Conservation (phyloP, 768 basidiomycete species). For the Psilocybe cyanescens region DNA sequence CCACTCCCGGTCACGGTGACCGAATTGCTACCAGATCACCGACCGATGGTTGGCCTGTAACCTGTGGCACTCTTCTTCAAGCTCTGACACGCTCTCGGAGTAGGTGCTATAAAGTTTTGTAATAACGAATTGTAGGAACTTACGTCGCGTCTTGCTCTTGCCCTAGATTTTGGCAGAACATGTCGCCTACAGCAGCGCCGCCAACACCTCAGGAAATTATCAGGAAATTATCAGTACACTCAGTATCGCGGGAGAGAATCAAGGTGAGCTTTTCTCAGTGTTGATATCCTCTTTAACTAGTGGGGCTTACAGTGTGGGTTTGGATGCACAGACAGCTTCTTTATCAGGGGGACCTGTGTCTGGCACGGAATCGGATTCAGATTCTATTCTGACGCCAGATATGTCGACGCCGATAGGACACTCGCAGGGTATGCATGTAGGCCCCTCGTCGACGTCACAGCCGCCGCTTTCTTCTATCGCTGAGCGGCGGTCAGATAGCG, state of each 20-base stretch:
- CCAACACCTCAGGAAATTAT: slow-evolving; percentile 88
- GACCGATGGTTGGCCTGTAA: background rate
- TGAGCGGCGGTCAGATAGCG: slow-evolving; percentile 70
- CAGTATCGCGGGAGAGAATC: slow-evolving; percentile 47
- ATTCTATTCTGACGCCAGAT: slow-evolving; percentile 68
- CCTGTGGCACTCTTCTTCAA: background rate
- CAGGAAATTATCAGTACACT: slow-evolving; percentile 81
- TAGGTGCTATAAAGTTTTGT: background rate
- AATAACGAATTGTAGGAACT: background rate
- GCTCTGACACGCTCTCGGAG: background rate
- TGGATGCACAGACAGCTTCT: slow-evolving; percentile 21
- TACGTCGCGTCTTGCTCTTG: background rate
- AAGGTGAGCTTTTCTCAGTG: slow-evolving; percentile 36
- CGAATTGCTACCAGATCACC: background rate
- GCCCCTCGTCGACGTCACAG: slow-evolving; percentile 39
- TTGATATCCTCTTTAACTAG: background rate
- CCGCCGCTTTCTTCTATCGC: slow-evolving; percentile 78
- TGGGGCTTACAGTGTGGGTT: slow-evolving; percentile 5
- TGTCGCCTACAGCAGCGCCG: slow-evolving; percentile 55
- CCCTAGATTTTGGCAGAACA: slow-evolving; percentile 11
- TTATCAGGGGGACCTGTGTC: slow-evolving; percentile 46
- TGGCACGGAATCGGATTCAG: slow-evolving; percentile 87
- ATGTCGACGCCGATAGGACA: slow-evolving; percentile 42
- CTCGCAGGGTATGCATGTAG: slow-evolving; percentile 31
- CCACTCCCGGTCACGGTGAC: background rate